A percentile compares a stretch with the other conserved stretches of the same genome.
Conservation (phyloP, 208 protist species). For the Trichomonas gallinae region DNA sequence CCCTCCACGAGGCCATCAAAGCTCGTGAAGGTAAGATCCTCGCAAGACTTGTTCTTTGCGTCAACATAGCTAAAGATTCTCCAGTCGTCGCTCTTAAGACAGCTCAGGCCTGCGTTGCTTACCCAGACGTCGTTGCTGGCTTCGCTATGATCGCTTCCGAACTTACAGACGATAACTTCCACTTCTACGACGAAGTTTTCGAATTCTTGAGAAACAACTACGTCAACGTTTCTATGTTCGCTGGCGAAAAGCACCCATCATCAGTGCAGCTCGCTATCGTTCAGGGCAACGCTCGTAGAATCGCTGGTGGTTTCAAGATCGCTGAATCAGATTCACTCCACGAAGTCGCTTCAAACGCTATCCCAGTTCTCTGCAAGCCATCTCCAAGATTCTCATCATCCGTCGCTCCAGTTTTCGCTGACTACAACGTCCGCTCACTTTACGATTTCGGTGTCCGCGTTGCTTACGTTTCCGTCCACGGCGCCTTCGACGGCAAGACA, state of each 20-base stretch:
- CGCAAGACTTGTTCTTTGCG: neutral
- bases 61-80: neutral
- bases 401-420: neutral
- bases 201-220: neutral
- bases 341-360: neutral
- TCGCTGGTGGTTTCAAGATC: constrained; percentile 5
- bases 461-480: neutral
- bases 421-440: neutral
- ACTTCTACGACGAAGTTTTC: neutral
- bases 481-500: neutral
- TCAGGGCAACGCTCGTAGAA: neutral
- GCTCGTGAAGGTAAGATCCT: neutral
- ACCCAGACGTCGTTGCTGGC: neutral
- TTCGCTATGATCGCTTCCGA: neutral
- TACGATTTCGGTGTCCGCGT: neutral
- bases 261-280: neutral
- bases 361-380: neutral
- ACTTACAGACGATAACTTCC: neutral
- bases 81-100: neutral
- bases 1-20: neutral
- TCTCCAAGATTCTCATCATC: neutral
- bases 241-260: neutral
- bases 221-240: neutral
- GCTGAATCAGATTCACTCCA: neutral
- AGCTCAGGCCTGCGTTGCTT: neutral